Base-by-base conservation (phyloP, 768 basidiomycete genomes). In the Serpula lacrymans region DNA sequence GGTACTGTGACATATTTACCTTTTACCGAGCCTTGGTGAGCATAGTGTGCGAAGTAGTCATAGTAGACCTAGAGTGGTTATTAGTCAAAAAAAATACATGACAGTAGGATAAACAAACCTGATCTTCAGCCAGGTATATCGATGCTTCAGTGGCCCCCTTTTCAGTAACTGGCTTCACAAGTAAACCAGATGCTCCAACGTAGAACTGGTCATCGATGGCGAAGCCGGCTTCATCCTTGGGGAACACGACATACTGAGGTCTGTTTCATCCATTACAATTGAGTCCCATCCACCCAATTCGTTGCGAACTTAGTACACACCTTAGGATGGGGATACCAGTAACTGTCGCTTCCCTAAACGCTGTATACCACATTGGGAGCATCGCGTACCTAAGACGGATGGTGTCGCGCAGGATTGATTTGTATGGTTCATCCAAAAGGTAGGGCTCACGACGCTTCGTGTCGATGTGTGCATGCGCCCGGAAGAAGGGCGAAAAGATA, bases 391-490 rank as follows among this genome's bases (percentile, higher is more conserved):
- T 70, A 41, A 97, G 66, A 18, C 84, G 77, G 34, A 99, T 67
- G 37, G 83, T 74, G 47, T 89, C 82, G 26, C 84, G 79, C 31
- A 97, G 64, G 36, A 91, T 84, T 25, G 78, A 71, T 69, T 88
- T 89, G 70, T 88, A 85, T 3, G 94, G 93, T 51, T 96, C 84
- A 9, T 91, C 89, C 35, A 87, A 75, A 0, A 98, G 72, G 72
- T 84, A 99, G 1, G 95, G 95, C 64, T 99, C 96, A 28, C 96
- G 84, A 30, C 96, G 83, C 68, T 97, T 98, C 21, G 94, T 94
- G 59, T 99, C 95, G 53, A 97, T 84, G 61, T 97, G 95, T 9
- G 94, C 95, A 62, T 99, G 96, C 2, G 95, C 96, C 43, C 96
- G 80, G 84, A 98, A 94, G 80, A 99, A 99, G 5, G 96, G 95